Percentiles rank a stretch among this genome's conserved stretches.
Evolutionary conservation across 768 basidiomycete genomes (phyloP).

Genomic region (Lactarius akahatsu): DNA sequence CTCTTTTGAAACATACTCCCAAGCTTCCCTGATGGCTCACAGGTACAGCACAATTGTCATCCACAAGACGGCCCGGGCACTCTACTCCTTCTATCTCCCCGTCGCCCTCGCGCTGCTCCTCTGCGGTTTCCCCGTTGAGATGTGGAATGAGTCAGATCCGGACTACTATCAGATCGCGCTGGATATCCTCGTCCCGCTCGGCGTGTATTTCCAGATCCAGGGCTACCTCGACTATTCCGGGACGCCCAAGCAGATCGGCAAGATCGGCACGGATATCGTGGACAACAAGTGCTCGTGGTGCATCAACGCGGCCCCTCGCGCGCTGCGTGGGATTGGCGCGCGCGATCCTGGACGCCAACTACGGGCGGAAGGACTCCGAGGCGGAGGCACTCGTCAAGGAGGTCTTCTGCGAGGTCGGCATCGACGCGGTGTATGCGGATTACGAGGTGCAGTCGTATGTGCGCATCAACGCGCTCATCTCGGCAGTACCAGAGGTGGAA

Average conservation of each 20-base stretch:
- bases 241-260: conserved; percentile 87
- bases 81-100: conserved; percentile 98
- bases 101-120: conserved; percentile 92
- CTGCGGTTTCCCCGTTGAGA: conserved; percentile 56
- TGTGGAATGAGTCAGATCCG: conserved; percentile 45
- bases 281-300: conserved; percentile 99
- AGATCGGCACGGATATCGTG: conserved; percentile 96
- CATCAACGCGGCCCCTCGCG: conserved; percentile 79
- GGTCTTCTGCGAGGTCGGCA: conserved; percentile 69
- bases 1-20: background rate
- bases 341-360: conserved; percentile 60
- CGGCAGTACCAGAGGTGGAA: conserved; percentile 62
- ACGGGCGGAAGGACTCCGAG: conserved; percentile 57
- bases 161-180: conserved; percentile 72
- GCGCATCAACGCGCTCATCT: conserved; percentile 67
- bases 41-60: conserved; percentile 91
- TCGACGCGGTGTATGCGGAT: conserved; percentile 62
- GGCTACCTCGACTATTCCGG: conserved; percentile 94
- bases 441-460: conserved; percentile 80
- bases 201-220: conserved; percentile 98
- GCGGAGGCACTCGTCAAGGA: conserved; percentile 62
- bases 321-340: no score
- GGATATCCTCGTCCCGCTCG: conserved; percentile 83
- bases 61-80: conserved; percentile 98
- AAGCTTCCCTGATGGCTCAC: background rate